A percentile compares a stretch with the other conserved stretches of the same genome.
phyloP scores from a whole-genome alignment of 805 yeast genomes.

The Jamesozyma spencerorum region DNA sequence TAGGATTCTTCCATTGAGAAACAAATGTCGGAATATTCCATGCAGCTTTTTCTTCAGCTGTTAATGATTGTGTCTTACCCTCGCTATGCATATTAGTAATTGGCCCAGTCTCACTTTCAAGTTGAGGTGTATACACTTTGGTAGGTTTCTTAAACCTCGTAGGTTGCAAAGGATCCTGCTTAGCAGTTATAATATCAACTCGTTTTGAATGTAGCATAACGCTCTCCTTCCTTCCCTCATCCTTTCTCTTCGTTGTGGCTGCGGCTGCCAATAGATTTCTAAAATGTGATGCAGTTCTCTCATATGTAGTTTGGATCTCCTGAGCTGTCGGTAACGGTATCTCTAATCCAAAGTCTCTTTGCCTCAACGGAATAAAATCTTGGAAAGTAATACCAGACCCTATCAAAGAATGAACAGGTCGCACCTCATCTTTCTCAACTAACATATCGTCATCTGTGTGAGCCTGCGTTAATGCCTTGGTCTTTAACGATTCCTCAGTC shows the following conservation, averaged over 20 bases:
- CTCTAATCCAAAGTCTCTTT: constrained; percentile 31
- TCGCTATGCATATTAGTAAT: constrained; percentile 40
- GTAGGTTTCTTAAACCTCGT: constrained; percentile 52
- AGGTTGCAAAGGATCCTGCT: constrained; percentile 79
- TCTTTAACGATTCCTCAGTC: neutral
- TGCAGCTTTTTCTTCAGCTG: constrained; percentile 62
- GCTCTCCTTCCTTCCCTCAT: constrained; percentile 28
- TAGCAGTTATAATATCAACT: constrained; percentile 8
- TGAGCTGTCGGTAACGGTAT: constrained; percentile 40
- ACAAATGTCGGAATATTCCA: constrained; percentile 90
- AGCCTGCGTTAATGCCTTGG: neutral
- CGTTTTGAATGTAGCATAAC: constrained; percentile 35
- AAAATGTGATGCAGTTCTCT: constrained; percentile 42
- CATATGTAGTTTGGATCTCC: constrained; percentile 38
- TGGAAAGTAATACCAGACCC: constrained; percentile 33
- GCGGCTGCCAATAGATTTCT: neutral
- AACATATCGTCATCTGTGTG: neutral
- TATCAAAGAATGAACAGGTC: neutral
- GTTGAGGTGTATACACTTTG: constrained; percentile 53
- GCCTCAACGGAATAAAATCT: constrained; percentile 56
- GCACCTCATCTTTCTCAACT: neutral
- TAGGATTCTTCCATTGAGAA: constrained; percentile 92
- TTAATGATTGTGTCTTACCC: constrained; percentile 29
- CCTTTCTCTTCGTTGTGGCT: constrained; percentile 16
- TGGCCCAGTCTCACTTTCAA: neutral